Conservation (phyloP, 164 flowering plant genomes). For the Vitis vinifera region ASM3070453v1 NC_081819.1:19087501-19088000, state of each 20-base stretch:
- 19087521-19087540: no score
- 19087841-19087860: not conserved
- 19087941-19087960: no score
- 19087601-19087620: no score
- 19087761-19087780: not conserved
- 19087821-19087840: not conserved
- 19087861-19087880: not conserved
- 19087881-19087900: conserved; percentile 1
- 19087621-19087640: no score
- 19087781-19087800: not conserved
- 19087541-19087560: no score
- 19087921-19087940: not conserved
- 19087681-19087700: not conserved
- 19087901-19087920: not conserved
- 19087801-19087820: not conserved
- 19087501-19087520: no score
- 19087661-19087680: not conserved
- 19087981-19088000: not conserved
- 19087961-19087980: no score
- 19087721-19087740: not conserved
- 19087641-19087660: no score
- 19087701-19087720: not conserved
- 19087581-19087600: no score
- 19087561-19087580: no score
- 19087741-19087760: not conserved